A percentile compares a stretch with the other conserved stretches of the same genome.
Conservation (phyloP, 371 early-diverging fungal species). For the Syncephalastrum racemosum region DNA sequence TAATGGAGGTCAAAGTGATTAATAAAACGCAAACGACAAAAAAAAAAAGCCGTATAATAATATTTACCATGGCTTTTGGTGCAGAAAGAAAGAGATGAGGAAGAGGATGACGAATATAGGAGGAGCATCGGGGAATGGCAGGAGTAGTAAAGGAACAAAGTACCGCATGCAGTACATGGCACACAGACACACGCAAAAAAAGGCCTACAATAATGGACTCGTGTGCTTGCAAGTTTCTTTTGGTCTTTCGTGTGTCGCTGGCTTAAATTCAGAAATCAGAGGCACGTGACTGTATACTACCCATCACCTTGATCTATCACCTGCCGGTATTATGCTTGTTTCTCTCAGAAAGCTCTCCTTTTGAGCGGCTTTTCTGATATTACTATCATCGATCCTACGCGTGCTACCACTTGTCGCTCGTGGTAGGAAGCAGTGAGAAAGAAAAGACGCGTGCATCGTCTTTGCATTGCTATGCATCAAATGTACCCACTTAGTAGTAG, state of each 20-base stretch:
- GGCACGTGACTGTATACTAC: neutral
- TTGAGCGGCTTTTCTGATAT: too few relatives aligned
- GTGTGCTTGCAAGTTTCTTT: neutral
- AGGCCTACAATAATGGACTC: neutral
- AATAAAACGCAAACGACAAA: too few relatives aligned
- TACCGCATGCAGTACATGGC: conserved; percentile 64
- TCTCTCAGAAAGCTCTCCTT: too few relatives aligned
- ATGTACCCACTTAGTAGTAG: too few relatives aligned
- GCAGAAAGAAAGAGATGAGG: conserved; percentile 61
- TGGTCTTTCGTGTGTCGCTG: neutral
- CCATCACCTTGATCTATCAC: neutral
- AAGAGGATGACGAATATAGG: conserved; percentile 65
- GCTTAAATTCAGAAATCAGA: neutral
- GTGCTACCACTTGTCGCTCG: too few relatives aligned
- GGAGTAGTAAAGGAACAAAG: conserved; percentile 62
- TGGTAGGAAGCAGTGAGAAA: too few relatives aligned
- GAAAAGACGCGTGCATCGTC: too few relatives aligned
- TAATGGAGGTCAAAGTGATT: neutral
- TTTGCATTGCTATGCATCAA: too few relatives aligned
- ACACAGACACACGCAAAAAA: neutral
- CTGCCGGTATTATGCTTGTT: neutral
- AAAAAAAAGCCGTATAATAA: neutral
- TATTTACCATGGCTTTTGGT: conserved; percentile 67
- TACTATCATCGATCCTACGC: too few relatives aligned
- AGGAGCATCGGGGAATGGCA: conserved; percentile 69